Evolutionary conservation across 2,329 filamentous ascomycete genomes (phyloP).

Genomic region (Chrysoporthe austroafricana): DNA sequence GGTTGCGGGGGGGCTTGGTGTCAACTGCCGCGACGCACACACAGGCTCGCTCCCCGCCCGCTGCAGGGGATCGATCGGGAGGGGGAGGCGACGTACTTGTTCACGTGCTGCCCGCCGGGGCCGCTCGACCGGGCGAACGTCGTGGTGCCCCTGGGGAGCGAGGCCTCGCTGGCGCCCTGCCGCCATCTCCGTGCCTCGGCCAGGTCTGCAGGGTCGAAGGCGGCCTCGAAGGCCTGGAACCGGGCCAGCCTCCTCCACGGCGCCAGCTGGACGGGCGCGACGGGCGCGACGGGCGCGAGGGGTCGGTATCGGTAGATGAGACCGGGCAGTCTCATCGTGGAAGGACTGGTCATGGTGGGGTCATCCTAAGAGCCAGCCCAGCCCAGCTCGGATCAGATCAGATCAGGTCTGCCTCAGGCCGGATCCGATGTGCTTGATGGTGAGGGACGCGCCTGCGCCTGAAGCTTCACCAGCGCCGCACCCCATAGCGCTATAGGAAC

Average conservation of each 20-base stretch:
- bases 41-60: neutral
- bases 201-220: slow-evolving; percentile 54
- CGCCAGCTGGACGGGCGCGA: slow-evolving; percentile 23
- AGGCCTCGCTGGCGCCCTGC: slow-evolving; percentile 45
- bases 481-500: too few species aligned
- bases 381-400: too few species aligned
- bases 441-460: too few species aligned
- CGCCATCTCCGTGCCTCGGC: slow-evolving; percentile 58
- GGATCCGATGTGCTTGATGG: neutral
- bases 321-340: slow-evolving; percentile 13
- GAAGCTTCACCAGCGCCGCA: neutral
- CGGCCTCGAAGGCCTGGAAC: slow-evolving; percentile 53
- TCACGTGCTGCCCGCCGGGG: slow-evolving; percentile 65
- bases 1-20: too few species aligned
- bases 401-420: too few species aligned
- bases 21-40: too few species aligned
- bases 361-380: slow-evolving; percentile 12
- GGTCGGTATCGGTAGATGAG: slow-evolving; percentile 12
- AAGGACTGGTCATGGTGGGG: slow-evolving; percentile 16
- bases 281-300: slow-evolving; percentile 12
- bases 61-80: too few species aligned
- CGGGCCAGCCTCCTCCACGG: slow-evolving; percentile 33
- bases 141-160: slow-evolving; percentile 56
- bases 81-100: slow-evolving; percentile 52
- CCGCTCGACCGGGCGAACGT: slow-evolving; percentile 63